A percentile compares a stretch with the other conserved stretches of the same genome.
Conservation (phyloP, 352 stramenopile species). For the Phytophthora foliorum region DNA sequence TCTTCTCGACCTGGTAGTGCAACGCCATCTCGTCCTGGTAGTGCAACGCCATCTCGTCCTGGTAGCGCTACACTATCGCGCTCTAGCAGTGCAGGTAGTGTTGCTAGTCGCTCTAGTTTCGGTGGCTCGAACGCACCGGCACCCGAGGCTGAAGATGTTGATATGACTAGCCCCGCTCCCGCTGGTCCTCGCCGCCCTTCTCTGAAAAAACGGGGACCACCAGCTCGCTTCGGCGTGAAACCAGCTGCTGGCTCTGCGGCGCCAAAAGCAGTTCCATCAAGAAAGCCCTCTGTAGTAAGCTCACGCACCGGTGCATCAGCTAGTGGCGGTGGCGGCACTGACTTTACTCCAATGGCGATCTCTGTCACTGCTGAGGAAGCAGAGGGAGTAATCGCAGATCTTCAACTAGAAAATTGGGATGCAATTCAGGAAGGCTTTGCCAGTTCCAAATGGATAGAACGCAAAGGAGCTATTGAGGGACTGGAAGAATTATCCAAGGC, state of each 20-base stretch:
- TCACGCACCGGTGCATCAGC: constrained; percentile 16
- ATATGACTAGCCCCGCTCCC: constrained; percentile 36
- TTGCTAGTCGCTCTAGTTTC: constrained; percentile 36
- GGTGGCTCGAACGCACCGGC: constrained; percentile 17
- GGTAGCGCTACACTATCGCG: constrained; percentile 42
- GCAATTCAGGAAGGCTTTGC: constrained; percentile 66
- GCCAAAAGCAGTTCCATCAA: constrained; percentile 38
- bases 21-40: constrained; percentile 27
- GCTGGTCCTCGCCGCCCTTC: constrained; percentile 21
- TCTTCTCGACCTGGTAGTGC: constrained; percentile 42
- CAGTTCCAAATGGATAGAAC: constrained; percentile 86
- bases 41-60: neutral
- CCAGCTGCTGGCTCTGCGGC: constrained; percentile 26
- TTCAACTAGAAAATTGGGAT: constrained; percentile 72
- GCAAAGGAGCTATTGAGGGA: constrained; percentile 79
- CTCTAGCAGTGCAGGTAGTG: constrained; percentile 40
- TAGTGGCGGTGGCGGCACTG: constrained; percentile 39
- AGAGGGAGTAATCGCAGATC: constrained; percentile 58
- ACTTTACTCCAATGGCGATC: constrained; percentile 75
- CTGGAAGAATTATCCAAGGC: constrained; percentile 69
- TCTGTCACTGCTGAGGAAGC: constrained; percentile 77
- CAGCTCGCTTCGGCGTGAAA: constrained; percentile 65
- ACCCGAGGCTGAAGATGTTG: constrained; percentile 38
- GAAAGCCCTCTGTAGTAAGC: constrained; percentile 33
- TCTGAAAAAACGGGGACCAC: constrained; percentile 62